Evolutionary conservation across 176 grass and related monocot species (phyloP).

Genomic region (Pontederia paniculata): DNA sequence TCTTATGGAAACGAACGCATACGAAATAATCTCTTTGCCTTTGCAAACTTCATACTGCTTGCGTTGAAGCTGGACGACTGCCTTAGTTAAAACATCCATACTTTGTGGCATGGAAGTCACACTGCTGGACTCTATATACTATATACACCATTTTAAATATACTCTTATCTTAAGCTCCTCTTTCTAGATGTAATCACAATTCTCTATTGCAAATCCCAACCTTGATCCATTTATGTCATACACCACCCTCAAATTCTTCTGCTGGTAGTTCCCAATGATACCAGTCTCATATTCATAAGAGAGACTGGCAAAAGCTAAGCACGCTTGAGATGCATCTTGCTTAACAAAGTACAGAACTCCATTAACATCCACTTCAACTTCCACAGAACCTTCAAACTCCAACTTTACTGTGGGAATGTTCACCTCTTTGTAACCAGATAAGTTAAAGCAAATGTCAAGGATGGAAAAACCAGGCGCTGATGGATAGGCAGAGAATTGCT

Average conservation of each 20-base stretch:
- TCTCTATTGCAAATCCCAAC: conserved; percentile 2
- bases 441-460: conserved; percentile 1
- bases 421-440: conserved; percentile 6
- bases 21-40: no score
- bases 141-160: no score
- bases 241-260: conserved; percentile 12
- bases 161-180: no score
- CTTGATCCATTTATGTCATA: conserved; percentile 3
- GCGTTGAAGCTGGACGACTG: no score
- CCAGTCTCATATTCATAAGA: conserved; percentile 1
- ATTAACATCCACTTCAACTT: conserved; percentile 4
- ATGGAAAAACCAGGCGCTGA: neutral
- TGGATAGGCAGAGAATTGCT: neutral
- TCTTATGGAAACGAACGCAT: no score
- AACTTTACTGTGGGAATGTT: neutral
- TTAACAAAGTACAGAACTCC: conserved; percentile 10
- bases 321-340: conserved; percentile 2
- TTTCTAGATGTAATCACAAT: neutral
- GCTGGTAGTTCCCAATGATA: conserved; percentile 15
- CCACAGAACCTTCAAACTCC: neutral
- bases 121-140: no score
- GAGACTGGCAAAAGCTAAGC: conserved; percentile 6
- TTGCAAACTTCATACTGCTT: no score
- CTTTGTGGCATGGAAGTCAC: no score
- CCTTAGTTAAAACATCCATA: no score